Percentiles rank a stretch among this genome's conserved stretches.
These are phyloP conservation scores for Peronospora tabacina DNA, from an alignment of 352 stramenopile species.

Conservation along the genomic window DNA sequence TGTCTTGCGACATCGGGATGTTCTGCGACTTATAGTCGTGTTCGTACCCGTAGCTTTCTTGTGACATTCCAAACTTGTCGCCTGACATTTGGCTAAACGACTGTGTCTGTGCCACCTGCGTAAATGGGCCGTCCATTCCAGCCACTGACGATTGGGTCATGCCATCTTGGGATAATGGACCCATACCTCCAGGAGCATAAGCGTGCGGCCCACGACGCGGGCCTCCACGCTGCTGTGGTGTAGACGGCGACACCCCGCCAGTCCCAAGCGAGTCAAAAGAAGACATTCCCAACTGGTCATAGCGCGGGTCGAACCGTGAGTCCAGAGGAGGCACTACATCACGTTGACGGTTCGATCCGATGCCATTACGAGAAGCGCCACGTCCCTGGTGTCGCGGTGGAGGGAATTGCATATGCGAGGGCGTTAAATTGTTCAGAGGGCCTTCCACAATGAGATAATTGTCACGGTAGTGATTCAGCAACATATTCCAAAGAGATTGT, in stretches of 20 bases:
- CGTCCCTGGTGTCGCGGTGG: constrained; percentile 40
- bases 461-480: constrained; percentile 97
- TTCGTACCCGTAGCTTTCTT: constrained; percentile 73
- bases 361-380: constrained; percentile 25
- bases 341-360: constrained; percentile 40
- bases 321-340: constrained; percentile 60
- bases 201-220: constrained; percentile 26
- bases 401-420: constrained; percentile 96
- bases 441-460: constrained; percentile 93
- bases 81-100: constrained; percentile 79
- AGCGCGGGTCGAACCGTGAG: constrained; percentile 80
- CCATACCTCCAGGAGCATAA: constrained; percentile 36
- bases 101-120: constrained; percentile 69
- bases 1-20: constrained; percentile 75
- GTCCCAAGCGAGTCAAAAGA: constrained; percentile 17
- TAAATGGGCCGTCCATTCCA: constrained; percentile 68
- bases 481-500: constrained; percentile 93
- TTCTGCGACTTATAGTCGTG: constrained; percentile 82
- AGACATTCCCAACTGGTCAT: constrained; percentile 41
- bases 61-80: constrained; percentile 80
- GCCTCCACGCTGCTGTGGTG: constrained; percentile 26
- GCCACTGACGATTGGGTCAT: constrained; percentile 49
- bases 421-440: constrained; percentile 93
- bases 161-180: constrained; percentile 68
- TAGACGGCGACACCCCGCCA: constrained; percentile 32